Base-by-base conservation (phyloP, 2,329 filamentous ascomycete genomes). In the Cladosporium sp. region DNA sequence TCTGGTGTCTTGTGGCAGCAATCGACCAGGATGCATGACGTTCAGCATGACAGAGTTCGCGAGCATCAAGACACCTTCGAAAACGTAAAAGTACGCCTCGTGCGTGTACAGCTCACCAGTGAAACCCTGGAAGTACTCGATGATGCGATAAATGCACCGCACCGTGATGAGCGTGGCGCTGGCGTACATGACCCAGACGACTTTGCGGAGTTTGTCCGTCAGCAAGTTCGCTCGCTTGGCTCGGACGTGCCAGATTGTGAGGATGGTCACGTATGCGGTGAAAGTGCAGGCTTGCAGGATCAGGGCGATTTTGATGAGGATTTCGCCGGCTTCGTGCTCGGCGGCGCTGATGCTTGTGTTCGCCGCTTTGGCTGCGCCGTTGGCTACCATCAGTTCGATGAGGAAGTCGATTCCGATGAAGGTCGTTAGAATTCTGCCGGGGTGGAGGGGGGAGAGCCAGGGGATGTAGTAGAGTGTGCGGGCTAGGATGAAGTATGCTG, bases 401-500 rank as follows among this genome's bases (percentile, higher is more conserved):
- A 73, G 64, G 2, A 67, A 61, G 32, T 82, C 77, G 8, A 79
- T 67, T 1, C 74, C 66, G 30, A 84, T 66, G 54, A 84, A 78
- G 3, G 73, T 75, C 54, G 80, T 83, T 56, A 83, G 78, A 4
- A 83, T 71, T 3, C 78, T 72, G 3, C 77, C 78, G 0, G 78
- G 78, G 55, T 80, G 77, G 29, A 80, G 71, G 0, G 79, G 80
- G 0, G 80, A 72, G 50, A 78, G 72, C 59, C 82, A 79, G 0
- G 80, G 80, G 2, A 81, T 71, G 63, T 84, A 85, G 62, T 78
- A 78, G 16, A 85, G 70, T 11, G 82, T 70, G 3, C 80, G 75
- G 2, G 77, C 77, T 19, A 85, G 74, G 49, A 83, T 74, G 57
- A 81, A 75, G 63, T 84, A 84, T 59, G 84, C 82, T 49, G 78